Conservation (phyloP, 1,284 basidiomycete genomes). For the Trichosporon coremiiforme region DNA sequence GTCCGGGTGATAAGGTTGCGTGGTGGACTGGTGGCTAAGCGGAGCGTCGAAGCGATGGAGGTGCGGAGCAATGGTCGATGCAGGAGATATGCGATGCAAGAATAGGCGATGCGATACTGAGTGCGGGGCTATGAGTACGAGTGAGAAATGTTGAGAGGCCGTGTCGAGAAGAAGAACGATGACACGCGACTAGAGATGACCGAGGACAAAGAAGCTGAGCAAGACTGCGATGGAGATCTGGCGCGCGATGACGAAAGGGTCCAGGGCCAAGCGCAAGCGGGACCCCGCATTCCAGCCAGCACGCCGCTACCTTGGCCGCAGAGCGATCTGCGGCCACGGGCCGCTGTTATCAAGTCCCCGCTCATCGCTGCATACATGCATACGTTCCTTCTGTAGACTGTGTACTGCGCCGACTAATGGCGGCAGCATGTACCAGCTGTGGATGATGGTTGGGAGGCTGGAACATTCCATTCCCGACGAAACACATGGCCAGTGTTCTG, state of each 20-base stretch:
- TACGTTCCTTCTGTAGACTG: too few species aligned
- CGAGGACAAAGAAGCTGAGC: slow-evolving; percentile 6
- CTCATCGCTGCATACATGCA: background rate
- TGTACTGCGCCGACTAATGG: too few species aligned
- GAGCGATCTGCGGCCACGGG: background rate
- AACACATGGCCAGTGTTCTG: background rate
- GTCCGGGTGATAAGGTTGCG: too few species aligned
- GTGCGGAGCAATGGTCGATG: too few species aligned
- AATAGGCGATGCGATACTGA: background rate
- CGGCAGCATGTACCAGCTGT: too few species aligned
- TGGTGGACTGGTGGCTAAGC: too few species aligned
- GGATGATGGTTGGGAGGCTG: background rate
- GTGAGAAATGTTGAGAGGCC: background rate
- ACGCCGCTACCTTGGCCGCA: background rate
- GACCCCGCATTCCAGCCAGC: background rate
- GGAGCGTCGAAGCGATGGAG: too few species aligned
- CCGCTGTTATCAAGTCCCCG: background rate
- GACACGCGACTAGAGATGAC: background rate
- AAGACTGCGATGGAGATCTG: background rate
- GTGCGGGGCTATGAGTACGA: background rate
- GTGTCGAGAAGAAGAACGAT: background rate
- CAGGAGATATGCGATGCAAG: too few species aligned
- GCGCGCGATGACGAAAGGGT: background rate
- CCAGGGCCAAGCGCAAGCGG: background rate
- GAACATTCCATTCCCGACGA: too few species aligned